Evolutionary conservation across 1,284 basidiomycete genomes (phyloP).

Genomic region (Trichosporon faecale): DNA sequence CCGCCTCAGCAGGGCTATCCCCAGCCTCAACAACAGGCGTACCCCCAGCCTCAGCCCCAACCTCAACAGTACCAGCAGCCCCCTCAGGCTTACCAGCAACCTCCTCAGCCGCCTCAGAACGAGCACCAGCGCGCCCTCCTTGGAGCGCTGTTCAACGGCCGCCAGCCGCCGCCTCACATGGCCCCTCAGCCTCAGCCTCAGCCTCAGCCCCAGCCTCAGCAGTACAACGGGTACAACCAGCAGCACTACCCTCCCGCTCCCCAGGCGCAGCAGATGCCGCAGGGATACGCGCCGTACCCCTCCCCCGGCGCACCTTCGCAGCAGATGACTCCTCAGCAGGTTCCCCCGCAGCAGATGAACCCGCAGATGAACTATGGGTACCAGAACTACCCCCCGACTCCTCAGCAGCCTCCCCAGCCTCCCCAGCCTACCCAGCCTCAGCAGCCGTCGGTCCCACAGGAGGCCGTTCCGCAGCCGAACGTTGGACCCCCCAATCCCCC

Average conservation of each 20-base stretch:
- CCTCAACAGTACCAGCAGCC: not conserved
- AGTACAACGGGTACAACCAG: too few relatives aligned
- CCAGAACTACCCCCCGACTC: not conserved
- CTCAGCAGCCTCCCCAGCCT: not conserved
- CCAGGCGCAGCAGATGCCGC: not conserved
- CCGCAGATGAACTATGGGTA: not conserved
- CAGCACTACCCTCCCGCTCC: not conserved
- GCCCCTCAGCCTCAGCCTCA: too few relatives aligned
- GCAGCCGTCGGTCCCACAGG: not conserved
- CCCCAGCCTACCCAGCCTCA: not conserved
- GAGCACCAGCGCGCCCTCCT: slow-evolving; percentile 22
- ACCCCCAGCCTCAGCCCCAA: not conserved
- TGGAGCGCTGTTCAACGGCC: slow-evolving; percentile 18
- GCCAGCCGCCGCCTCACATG: not conserved
- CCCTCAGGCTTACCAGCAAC: not conserved
- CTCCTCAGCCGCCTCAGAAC: not conserved
- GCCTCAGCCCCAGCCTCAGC: too few relatives aligned
- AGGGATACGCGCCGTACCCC: not conserved
- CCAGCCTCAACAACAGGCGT: not conserved
- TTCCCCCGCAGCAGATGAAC: too few relatives aligned
- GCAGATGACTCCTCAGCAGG: too few relatives aligned
- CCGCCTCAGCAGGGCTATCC: not conserved
- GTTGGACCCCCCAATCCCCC: slow-evolving; percentile 3
- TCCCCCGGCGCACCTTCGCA: not conserved
- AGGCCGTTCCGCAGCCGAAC: not conserved